phyloP scores from a whole-genome alignment of 2,329 filamentous ascomycete genomes.

The Xylaria sp. region DNA sequence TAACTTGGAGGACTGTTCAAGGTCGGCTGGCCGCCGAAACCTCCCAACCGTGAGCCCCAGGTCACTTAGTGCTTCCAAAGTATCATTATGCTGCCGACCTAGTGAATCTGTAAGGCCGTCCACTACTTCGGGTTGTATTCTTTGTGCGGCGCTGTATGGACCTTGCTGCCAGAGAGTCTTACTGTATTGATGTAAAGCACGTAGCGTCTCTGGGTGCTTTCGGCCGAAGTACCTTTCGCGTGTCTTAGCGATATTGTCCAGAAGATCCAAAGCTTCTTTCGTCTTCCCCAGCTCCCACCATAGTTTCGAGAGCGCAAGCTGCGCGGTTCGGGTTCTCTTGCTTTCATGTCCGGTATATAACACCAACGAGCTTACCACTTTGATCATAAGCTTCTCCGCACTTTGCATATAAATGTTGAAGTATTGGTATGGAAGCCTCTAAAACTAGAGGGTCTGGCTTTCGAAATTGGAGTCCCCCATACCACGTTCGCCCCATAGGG shows the following conservation, averaged over 20 bases:
- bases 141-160: background rate
- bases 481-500: too few species aligned
- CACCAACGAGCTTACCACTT: background rate
- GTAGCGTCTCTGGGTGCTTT: background rate
- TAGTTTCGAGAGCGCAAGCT: background rate
- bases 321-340: background rate
- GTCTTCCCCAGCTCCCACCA: slow-evolving; percentile 4
- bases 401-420: too few species aligned
- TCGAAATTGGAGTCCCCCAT: too few species aligned
- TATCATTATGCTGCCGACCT: background rate
- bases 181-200: background rate
- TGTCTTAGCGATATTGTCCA: background rate
- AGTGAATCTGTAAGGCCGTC: background rate
- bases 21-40: background rate
- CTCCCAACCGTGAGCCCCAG: background rate
- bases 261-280: slow-evolving; percentile 1
- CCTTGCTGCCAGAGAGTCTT: slow-evolving; percentile 4
- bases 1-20: background rate
- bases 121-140: background rate
- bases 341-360: background rate
- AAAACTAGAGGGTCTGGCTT: too few species aligned
- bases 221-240: slow-evolving; percentile 5
- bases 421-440: too few species aligned
- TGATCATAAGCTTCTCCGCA: background rate
- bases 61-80: slow-evolving; percentile 8